Percentiles rank a stretch among this genome's conserved stretches.
Evolutionary conservation across 371 early-diverging fungal species (phyloP).

Genomic region (Zopfochytrium polystomum): DNA sequence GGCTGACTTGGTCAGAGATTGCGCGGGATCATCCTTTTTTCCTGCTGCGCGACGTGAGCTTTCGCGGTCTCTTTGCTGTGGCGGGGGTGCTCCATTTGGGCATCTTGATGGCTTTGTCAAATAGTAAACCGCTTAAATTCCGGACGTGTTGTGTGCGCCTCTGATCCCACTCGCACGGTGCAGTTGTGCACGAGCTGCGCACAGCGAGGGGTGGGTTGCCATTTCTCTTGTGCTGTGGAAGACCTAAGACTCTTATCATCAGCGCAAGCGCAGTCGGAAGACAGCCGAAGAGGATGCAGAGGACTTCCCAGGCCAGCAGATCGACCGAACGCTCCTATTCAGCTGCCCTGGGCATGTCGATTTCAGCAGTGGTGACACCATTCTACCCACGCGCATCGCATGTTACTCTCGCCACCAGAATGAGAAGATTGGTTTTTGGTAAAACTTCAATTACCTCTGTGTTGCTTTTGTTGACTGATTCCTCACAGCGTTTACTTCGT

Average conservation of each 20-base stretch:
- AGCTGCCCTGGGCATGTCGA: conserved; percentile 84
- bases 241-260: no score
- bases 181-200: conserved; percentile 82
- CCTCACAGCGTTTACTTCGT: conserved; percentile 65
- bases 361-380: conserved; percentile 84
- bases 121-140: no score
- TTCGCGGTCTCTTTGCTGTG: no score
- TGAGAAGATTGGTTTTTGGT: conserved; percentile 84
- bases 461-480: no score
- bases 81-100: no score
- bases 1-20: no score
- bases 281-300: no score
- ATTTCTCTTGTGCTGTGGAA: background rate
- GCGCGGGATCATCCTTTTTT: no score
- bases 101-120: no score
- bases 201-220: conserved; percentile 63
- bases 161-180: conserved; percentile 73
- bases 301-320: no score
- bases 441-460: conserved; percentile 8
- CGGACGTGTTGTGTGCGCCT: conserved; percentile 77
- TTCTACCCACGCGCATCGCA: conserved; percentile 88
- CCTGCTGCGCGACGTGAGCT: no score
- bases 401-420: conserved; percentile 94
- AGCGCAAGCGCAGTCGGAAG: conserved; percentile 35
- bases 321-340: conserved; percentile 48